A percentile compares a stretch with the other conserved stretches of the same genome.
Evolutionary conservation across 2,329 filamentous ascomycete species (phyloP).

Genomic region (Neopestalotiopsis clavispora): DNA sequence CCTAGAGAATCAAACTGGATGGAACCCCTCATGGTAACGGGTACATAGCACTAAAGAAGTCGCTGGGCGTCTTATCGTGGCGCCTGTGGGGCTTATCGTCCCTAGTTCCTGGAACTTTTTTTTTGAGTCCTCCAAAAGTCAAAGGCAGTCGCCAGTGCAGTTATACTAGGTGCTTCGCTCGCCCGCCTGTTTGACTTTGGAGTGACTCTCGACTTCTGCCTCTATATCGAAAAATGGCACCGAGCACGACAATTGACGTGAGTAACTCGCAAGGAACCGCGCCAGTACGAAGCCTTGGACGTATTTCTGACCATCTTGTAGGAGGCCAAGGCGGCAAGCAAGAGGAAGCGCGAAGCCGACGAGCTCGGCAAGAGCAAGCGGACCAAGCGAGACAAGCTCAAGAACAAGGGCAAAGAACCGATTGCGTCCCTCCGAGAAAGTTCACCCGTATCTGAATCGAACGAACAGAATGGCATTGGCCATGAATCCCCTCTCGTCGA

Average conservation of each 20-base stretch:
- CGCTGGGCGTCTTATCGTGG: slow-evolving; percentile 10
- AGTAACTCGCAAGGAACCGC: slow-evolving; percentile 15
- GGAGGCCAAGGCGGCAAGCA: slow-evolving; percentile 44
- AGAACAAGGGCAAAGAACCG: slow-evolving; percentile 21
- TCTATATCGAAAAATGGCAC: slow-evolving; percentile 29
- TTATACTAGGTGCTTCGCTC: background rate
- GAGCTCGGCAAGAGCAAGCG: slow-evolving; percentile 48
- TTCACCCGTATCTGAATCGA: background rate
- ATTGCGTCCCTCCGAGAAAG: slow-evolving; percentile 17
- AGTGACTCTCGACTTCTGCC: background rate
- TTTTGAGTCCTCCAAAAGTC: slow-evolving; percentile 7
- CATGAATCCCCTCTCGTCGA: slow-evolving; percentile 11
- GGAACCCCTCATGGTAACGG: background rate
- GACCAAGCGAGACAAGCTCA: slow-evolving; percentile 38
- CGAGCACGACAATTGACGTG: slow-evolving; percentile 30
- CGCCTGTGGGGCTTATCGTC: slow-evolving; percentile 17
- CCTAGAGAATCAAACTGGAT: background rate
- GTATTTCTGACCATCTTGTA: slow-evolving; percentile 24
- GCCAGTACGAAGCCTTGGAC: background rate
- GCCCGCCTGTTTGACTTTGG: slow-evolving; percentile 3
- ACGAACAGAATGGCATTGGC: background rate
- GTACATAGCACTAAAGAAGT: background rate
- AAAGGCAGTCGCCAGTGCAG: background rate
- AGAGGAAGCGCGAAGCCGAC: slow-evolving; percentile 51
- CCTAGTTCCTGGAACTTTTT: slow-evolving; percentile 14